Percentiles rank a stretch among this genome's conserved stretches.
Conservation (phyloP, 371 early-diverging fungal species). For the Capillidium rhysosporum region DNA sequence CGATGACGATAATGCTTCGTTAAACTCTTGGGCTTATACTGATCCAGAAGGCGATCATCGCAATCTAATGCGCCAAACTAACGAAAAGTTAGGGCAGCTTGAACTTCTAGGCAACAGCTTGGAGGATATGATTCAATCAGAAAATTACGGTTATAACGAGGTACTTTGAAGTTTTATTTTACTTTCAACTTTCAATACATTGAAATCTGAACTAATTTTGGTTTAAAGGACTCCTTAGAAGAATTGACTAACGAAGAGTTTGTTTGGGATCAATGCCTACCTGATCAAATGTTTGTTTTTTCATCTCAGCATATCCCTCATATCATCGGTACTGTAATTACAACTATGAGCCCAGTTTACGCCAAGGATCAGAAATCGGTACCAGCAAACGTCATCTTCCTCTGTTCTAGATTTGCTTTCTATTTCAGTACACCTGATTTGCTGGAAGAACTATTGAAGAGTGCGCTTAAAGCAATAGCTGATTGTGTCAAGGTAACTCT, state of each 20-base stretch:
- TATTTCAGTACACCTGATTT: conserved; percentile 51
- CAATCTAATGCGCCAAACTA: neutral
- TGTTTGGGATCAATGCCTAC: conserved; percentile 52
- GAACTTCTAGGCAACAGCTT: conserved; percentile 2
- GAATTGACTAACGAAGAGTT: conserved; percentile 18
- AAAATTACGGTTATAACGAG: conserved; percentile 5
- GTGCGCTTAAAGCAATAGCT: conserved; percentile 34
- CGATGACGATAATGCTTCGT: neutral
- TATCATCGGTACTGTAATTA: conserved; percentile 47
- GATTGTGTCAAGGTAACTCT: conserved; percentile 8
- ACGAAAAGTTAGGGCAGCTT: neutral
- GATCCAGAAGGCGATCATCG: conserved; percentile 2
- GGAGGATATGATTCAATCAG: neutral
- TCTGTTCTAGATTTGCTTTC: conserved; percentile 70
- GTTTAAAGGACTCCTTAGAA: neutral
- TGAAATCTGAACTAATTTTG: no score
- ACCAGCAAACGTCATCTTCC: conserved; percentile 67
- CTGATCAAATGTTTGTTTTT: conserved; percentile 85
- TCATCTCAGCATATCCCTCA: conserved; percentile 36
- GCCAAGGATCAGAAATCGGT: conserved; percentile 36
- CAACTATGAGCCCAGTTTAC: conserved; percentile 29
- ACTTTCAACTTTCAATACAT: no score
- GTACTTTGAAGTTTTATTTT: neutral
- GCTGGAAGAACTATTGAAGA: conserved; percentile 38
- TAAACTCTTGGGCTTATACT: conserved; percentile 2